Conservation (phyloP, 805 yeast genomes). For the Candida berthetii region DNA sequence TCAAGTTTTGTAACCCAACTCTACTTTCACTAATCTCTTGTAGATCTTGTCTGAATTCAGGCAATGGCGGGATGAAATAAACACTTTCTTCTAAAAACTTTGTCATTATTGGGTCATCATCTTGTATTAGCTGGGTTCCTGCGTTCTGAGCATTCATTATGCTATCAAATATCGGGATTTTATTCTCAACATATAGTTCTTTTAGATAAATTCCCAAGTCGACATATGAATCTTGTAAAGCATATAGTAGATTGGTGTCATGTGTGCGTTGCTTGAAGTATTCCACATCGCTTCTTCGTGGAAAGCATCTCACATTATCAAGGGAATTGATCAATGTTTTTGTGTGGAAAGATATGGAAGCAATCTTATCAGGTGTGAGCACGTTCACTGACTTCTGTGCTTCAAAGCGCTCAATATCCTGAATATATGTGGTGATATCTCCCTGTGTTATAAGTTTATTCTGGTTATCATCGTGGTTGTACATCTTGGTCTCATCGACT, state of each 20-base stretch:
- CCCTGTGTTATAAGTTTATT: too few species aligned
- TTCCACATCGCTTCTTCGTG: slow-evolving; percentile 4
- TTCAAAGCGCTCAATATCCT: too few species aligned
- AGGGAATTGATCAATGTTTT: slow-evolving; percentile 2
- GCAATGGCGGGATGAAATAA: not conserved
- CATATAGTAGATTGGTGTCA: not conserved
- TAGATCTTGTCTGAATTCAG: not conserved
- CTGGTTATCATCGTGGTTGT: too few species aligned
- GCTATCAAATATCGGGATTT: slow-evolving; percentile 3
- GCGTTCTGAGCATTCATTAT: not conserved
- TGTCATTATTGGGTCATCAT: not conserved
- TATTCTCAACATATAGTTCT: not conserved
- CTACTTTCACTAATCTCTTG: not conserved
- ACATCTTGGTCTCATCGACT: too few species aligned
- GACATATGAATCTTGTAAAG: slow-evolving; percentile 3
- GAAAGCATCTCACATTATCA: not conserved
- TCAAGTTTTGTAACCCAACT: not conserved
- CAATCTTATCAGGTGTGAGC: not conserved
- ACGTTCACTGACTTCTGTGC: too few species aligned
- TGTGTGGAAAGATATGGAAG: not conserved
- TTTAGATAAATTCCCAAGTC: slow-evolving; percentile 4
- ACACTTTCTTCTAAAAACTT: not conserved
- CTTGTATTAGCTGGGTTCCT: not conserved
- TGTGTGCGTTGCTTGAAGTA: not conserved
- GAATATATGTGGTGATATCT: too few species aligned